Evolutionary conservation across 306 rosid genomes (phyloP), one percentile per base, ranked within the genome.

Genomic region (Oxytropis ochrocephala): DNA sequence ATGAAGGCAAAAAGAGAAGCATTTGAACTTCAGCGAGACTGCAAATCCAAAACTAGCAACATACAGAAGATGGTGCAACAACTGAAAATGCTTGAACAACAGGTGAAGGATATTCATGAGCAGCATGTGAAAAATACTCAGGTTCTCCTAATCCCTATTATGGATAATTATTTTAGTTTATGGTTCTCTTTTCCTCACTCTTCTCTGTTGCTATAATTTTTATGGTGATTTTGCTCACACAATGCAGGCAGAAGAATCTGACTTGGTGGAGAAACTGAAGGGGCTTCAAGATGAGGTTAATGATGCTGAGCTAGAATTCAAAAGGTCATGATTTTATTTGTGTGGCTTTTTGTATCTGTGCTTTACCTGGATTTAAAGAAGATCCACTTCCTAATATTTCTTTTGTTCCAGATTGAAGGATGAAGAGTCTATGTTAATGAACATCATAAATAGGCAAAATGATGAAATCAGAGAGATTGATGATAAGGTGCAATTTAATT

Each of bases 221-320:
- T 52, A 3, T 33, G 32, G 27, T 69, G 66, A 10, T 61, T 51
- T 21, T 42, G 33, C 16, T 14, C 11, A 7, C 12, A 53, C 74
- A 62, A 67, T 86, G 75, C 80, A 93, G 98, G 96, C 83, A 35
- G 96, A 90, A 82, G 87, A 83, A 75, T 90, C 83, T 81, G 86
- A 78, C 79, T 18, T 77, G 72, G 89, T 77, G 81, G 86, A 90
- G 75, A 86, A 70, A 83, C 56, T 90, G 67, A 85, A 82, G 80
- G 79, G 30, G 75, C 90, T 90, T 41, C 81, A 57, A 67, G 53
- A 42, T 57, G 97, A 85, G 70, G 72, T 84, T 74, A 73, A 77
- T 55, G 78, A 54, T 38, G 83, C 89, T 61, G 82, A 90, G 16
- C 72, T 63, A 47, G 70, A 73, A 32, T 33, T 86, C 51, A 27